These are phyloP conservation scores for Craspedostauros australis DNA, from an alignment of 108 stramenopile genomes.

Conservation along the genomic window DNA sequence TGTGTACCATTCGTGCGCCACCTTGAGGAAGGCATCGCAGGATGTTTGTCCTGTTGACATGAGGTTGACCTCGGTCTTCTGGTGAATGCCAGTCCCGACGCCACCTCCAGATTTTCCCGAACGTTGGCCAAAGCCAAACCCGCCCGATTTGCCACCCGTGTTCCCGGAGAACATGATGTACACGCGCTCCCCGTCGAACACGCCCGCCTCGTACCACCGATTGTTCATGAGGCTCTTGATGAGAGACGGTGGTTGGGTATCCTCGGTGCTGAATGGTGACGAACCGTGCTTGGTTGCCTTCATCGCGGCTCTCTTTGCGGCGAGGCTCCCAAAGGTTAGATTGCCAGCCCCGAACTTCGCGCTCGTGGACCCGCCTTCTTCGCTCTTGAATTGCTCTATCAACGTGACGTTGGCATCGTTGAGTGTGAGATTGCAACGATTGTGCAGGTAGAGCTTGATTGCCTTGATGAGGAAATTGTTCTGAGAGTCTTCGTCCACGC, in stretches of 20 bases:
- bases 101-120: neutral
- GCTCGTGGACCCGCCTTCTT: too few species aligned
- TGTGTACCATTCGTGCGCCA: constrained; percentile 26
- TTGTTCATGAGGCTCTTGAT: constrained; percentile 12
- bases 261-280: neutral
- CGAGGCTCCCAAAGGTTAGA: too few species aligned
- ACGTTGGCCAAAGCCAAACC: too few species aligned
- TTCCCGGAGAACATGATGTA: too few species aligned
- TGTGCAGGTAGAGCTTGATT: constrained; percentile 27
- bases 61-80: neutral
- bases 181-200: too few species aligned
- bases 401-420: neutral
- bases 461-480: constrained; percentile 23
- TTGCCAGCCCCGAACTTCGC: too few species aligned
- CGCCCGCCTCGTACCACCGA: neutral
- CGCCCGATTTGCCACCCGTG: too few species aligned
- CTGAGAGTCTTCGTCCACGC: constrained; percentile 10
- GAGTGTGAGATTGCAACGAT: neutral
- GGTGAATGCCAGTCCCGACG: too few species aligned
- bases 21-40: constrained; percentile 18
- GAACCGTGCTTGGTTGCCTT: too few species aligned
- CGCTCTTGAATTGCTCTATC: neutral
- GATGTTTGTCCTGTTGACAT: constrained; percentile 4
- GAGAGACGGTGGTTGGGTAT: constrained; percentile 2
- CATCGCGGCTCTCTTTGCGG: too few species aligned